Percentiles rank a stretch among this genome's conserved stretches.
These are phyloP conservation scores for Kitagawia praeruptora DNA, from an alignment of 129 eudicot genomes.

Conservation along the genomic window DNA sequence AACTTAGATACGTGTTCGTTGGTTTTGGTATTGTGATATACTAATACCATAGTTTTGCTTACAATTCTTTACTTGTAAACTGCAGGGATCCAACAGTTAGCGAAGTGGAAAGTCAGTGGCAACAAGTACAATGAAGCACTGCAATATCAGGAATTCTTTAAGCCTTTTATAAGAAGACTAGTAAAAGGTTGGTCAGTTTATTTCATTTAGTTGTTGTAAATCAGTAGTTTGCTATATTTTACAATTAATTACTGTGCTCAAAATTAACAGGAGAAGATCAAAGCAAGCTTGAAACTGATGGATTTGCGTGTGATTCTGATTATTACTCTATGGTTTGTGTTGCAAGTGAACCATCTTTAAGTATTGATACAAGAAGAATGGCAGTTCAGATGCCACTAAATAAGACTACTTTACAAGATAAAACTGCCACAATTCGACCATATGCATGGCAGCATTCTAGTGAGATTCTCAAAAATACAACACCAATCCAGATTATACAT, in stretches of 20 bases:
- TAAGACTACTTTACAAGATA: conserved; percentile 8
- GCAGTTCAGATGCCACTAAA: conserved; percentile 13
- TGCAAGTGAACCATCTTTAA: conserved; percentile 26
- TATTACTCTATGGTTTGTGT: conserved; percentile 30
- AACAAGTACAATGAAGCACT: background rate
- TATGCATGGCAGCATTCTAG: conserved; percentile 45
- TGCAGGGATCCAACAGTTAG: conserved; percentile 20
- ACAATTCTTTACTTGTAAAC: background rate
- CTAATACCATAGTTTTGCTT: background rate
- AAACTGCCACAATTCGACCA: conserved; percentile 23
- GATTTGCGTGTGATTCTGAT: conserved; percentile 39
- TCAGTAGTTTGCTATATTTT: background rate
- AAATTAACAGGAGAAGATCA: conserved; percentile 32
- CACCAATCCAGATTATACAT: conserved; percentile 34
- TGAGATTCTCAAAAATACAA: conserved; percentile 18
- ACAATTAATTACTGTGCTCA: background rate
- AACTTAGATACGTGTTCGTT: background rate
- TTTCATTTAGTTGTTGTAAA: background rate
- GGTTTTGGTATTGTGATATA: background rate
- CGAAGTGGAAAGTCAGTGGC: conserved; percentile 2
- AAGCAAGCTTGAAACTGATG: conserved; percentile 33
- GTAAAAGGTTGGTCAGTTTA: conserved; percentile 11
- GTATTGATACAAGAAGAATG: conserved; percentile 32
- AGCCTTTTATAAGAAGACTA: conserved; percentile 3
- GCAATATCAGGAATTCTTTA: background rate